These are phyloP conservation scores for Heterobasidion annosum DNA, from an alignment of 1,284 basidiomycete genomes.

Conservation along the genomic window DNA sequence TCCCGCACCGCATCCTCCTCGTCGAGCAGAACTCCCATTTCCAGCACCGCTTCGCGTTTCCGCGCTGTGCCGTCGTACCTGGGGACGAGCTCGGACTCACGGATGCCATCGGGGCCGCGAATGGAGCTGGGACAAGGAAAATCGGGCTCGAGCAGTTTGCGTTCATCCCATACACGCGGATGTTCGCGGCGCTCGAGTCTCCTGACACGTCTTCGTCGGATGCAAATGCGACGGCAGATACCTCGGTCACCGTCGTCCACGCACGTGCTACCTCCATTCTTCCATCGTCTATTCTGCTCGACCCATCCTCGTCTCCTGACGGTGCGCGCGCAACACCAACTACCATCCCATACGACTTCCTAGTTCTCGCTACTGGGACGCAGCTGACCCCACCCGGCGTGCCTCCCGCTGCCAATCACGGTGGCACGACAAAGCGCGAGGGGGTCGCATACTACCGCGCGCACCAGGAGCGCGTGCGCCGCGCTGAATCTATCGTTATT, in stretches of 20 bases:
- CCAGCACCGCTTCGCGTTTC: conserved; percentile 29
- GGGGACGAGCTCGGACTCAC: conserved; percentile 12
- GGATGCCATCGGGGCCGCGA: no score
- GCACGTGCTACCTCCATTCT: conserved; percentile 15
- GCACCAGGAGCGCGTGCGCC: conserved; percentile 10
- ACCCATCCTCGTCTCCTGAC: not conserved
- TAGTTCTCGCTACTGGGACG: conserved; percentile 24
- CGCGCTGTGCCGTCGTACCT: conserved; percentile 29
- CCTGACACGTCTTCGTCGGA: not conserved
- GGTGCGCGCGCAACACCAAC: conserved; percentile 6
- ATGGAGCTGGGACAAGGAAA: no score
- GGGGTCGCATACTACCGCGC: conserved; percentile 12
- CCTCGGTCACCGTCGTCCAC: conserved; percentile 12
- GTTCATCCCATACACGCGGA: conserved; percentile 31
- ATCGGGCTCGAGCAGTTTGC: conserved; percentile 26
- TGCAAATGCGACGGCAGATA: conserved; percentile 8
- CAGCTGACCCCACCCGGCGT: conserved; percentile 11
- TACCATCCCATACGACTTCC: conserved; percentile 19
- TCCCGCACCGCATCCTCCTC: conserved; percentile 27
- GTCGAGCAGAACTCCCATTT: conserved; percentile 37
- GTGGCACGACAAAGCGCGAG: conserved; percentile 1
- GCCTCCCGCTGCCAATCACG: conserved; percentile 5
- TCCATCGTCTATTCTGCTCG: conserved; percentile 15
- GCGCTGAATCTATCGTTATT: conserved; percentile 10
- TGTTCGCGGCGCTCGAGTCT: conserved; percentile 12